Base-by-base conservation (phyloP, 345 rosid genomes). In the Euphorbia peplus region DNA sequence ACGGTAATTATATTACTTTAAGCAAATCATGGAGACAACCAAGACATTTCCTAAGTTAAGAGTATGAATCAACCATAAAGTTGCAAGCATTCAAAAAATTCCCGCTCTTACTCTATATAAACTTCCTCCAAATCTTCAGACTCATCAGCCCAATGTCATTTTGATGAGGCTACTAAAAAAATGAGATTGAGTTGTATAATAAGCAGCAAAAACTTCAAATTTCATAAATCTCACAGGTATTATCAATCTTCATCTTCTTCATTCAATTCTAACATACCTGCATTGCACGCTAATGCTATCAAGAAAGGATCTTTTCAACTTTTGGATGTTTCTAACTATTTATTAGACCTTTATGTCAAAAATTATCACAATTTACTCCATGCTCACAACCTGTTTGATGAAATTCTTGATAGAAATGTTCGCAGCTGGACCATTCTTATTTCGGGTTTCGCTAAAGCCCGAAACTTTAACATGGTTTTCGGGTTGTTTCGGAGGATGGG, bases 391-490 rank as follows among this genome's bases (percentile, higher is more conserved):
- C 44, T 73, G 47, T 73, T 73, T 25, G 68, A 67, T 41, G 77
- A 73, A 52, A 60, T 73, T 60, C 68, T 42, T 28, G 5, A 15
- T 2, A 73, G 67, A 41, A 37, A 64, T 10, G 83, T 83, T 22
- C 80, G 79, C 32, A 50, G 82, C 0, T 86, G 87, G 86, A 83
- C 87, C 12, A 66, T 72, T 39, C 78, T 83, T 14, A 44, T 86
- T 19, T 81, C 86, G 5, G 69, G 83, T 12, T 72, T 78, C 63
- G 74, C 74, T 10, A 83, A 80, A 32, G 41, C 1, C 26, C 80
- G 83, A 26, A 76, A 47, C 48, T 50, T 39, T 19, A 26, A n/a
- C 25, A 35, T 24, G 63, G 87, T 51, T 3, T 65, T 82, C 67
- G 59, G 69, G 11, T 68, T 72, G 4, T 80, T 82, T 41, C 67